These are phyloP conservation scores for Trichoderma koningii DNA, from an alignment of 2,329 filamentous ascomycete genomes.

Conservation along the genomic window DNA sequence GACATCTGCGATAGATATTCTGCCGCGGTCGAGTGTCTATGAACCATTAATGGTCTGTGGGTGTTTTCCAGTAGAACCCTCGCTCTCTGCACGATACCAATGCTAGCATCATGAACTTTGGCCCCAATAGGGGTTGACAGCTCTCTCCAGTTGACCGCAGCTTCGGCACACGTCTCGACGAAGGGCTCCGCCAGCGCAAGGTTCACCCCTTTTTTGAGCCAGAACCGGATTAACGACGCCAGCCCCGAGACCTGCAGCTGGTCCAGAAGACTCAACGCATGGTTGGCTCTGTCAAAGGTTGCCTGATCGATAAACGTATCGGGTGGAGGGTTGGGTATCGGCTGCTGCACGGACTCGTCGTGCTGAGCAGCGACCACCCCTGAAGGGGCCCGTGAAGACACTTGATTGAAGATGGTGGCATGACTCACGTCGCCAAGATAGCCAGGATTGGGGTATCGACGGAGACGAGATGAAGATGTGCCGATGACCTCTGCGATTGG, in stretches of 20 bases:
- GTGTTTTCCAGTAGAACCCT: conserved; percentile 15
- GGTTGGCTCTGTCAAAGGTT: conserved; percentile 20
- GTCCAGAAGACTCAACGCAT: conserved; percentile 14
- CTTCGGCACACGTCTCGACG: conserved; percentile 8
- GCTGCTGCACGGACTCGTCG: neutral
- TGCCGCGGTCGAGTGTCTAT: conserved; percentile 1
- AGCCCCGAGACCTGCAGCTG: conserved; percentile 10
- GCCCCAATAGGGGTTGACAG: neutral
- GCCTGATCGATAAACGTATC: conserved; percentile 17
- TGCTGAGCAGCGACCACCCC: conserved; percentile 7
- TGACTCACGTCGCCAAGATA: conserved; percentile 20
- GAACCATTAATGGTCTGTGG: neutral
- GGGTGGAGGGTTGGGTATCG: conserved; percentile 3
- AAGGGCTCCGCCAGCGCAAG: conserved; percentile 13
- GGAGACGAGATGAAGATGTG: neutral
- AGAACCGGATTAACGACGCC: conserved; percentile 19
- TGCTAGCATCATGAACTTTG: neutral
- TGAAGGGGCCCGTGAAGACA: conserved; percentile 19
- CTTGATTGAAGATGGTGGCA: conserved; percentile 20
- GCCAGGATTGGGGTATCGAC: conserved; percentile 21
- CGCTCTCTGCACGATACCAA: conserved; percentile 3
- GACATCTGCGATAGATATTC: conserved; percentile 20
- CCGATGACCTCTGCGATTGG: conserved; percentile 13
- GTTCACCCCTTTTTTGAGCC: conserved; percentile 22
- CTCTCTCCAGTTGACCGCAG: conserved; percentile 13